A percentile compares a stretch with the other conserved stretches of the same genome.
phyloP scores from a whole-genome alignment of 257 asterid species.

The Gentiana macrophylla region DNA sequence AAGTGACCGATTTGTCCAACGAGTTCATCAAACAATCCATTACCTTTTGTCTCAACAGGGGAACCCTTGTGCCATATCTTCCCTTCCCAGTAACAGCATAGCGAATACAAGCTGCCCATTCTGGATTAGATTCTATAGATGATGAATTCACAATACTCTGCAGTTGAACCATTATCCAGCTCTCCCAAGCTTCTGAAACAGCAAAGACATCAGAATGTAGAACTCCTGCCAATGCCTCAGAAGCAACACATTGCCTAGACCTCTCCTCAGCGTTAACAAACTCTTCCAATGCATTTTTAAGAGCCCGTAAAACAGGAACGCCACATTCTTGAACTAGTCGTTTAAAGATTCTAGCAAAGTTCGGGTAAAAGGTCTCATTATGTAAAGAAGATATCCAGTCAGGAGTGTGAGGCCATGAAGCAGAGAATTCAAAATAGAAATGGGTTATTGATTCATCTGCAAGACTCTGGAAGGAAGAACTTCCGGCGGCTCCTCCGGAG shows the following conservation, averaged over 20 bases:
- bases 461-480: slow-evolving; percentile 70
- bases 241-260: slow-evolving; percentile 98
- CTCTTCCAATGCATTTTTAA: slow-evolving; percentile 62
- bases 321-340: slow-evolving; percentile 97
- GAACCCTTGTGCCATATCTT: slow-evolving; percentile 68
- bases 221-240: slow-evolving; percentile 93
- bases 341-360: slow-evolving; percentile 82
- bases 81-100: slow-evolving; percentile 98
- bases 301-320: slow-evolving; percentile 60
- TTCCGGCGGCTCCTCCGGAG: slow-evolving; percentile 71
- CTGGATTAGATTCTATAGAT: slow-evolving; percentile 91
- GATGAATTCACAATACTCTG: slow-evolving; percentile 70
- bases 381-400: slow-evolving; percentile 90
- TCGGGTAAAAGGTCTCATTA: slow-evolving; percentile 73
- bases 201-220: slow-evolving; percentile 88
- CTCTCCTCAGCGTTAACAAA: slow-evolving; percentile 84
- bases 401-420: slow-evolving; percentile 99
- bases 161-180: slow-evolving; percentile 72
- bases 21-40: slow-evolving; percentile 87
- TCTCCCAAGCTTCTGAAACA: slow-evolving; percentile 89
- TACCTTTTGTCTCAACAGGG: slow-evolving; percentile 68
- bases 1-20: slow-evolving; percentile 50
- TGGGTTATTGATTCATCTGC: slow-evolving; percentile 91
- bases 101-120: slow-evolving; percentile 91
- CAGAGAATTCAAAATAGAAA: slow-evolving; percentile 93